Evolutionary conservation across 805 yeast species (phyloP).

Genomic region (Brettanomyces nanus): DNA sequence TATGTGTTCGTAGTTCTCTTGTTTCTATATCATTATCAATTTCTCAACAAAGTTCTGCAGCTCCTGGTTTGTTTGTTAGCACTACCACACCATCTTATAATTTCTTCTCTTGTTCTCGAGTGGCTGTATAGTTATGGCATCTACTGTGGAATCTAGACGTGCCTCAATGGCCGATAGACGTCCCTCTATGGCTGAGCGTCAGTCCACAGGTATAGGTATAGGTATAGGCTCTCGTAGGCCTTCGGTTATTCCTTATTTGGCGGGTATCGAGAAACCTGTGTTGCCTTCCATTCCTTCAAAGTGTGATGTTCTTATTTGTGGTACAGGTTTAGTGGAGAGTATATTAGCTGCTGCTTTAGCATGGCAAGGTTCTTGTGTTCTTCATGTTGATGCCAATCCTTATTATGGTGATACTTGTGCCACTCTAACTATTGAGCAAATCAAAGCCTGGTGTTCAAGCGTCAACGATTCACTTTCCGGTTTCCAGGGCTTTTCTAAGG

Average conservation of each 20-base stretch:
- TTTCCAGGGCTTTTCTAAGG: slow-evolving; percentile 39
- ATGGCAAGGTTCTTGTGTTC: slow-evolving; percentile 96
- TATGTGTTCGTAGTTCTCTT: too few species aligned
- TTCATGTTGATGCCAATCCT: slow-evolving; percentile 78
- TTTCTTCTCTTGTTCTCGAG: too few species aligned
- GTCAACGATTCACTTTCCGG: slow-evolving; percentile 41
- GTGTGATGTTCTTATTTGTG: slow-evolving; percentile 84
- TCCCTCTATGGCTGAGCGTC: slow-evolving; percentile 38
- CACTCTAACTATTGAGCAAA: slow-evolving; percentile 78
- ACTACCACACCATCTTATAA: too few species aligned
- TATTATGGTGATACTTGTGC: slow-evolving; percentile 89
- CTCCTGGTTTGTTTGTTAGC: too few species aligned
- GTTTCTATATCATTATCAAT: too few species aligned
- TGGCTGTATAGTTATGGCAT: slow-evolving; percentile 9
- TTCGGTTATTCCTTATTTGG: slow-evolving; percentile 55
- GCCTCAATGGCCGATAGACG: slow-evolving; percentile 64
- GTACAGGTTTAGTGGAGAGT: slow-evolving; percentile 87
- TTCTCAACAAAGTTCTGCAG: too few species aligned
- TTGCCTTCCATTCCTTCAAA: slow-evolving; percentile 55
- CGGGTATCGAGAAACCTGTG: slow-evolving; percentile 69
- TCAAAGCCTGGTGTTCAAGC: slow-evolving; percentile 71
- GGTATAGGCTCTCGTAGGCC: slow-evolving; percentile 24
- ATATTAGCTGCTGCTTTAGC: slow-evolving; percentile 89
- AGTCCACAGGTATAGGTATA: slow-evolving; percentile 21
- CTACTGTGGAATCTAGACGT: slow-evolving; percentile 31